Conservation (phyloP, 2,329 filamentous ascomycete genomes). For the Colletotrichum plurivorum region DNA sequence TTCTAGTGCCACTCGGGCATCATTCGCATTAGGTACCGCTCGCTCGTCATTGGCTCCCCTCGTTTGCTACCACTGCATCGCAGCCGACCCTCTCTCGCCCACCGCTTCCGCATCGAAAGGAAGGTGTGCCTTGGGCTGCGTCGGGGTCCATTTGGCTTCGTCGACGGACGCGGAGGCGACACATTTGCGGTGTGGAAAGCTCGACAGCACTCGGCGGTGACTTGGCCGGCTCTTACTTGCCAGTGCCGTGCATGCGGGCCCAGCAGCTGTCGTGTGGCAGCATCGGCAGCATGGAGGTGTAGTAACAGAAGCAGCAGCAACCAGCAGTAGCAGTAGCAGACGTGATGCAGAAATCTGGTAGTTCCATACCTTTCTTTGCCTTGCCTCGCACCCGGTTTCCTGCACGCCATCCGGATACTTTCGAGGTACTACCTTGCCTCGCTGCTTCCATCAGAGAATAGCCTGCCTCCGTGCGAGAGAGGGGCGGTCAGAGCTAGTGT, state of each 20-base stretch:
- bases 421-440: too few relatives aligned
- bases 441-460: constrained; percentile 15
- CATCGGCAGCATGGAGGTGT: too few relatives aligned
- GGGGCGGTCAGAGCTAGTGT: constrained; percentile 39
- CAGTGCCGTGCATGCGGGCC: constrained; percentile 34
- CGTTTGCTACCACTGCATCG: constrained; percentile 3
- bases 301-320: too few relatives aligned
- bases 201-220: constrained; percentile 23
- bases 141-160: constrained; percentile 7
- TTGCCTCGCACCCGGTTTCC: constrained; percentile 12
- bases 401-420: background rate
- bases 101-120: constrained; percentile 22
- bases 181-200: constrained; percentile 36
- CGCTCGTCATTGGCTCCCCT: constrained; percentile 2
- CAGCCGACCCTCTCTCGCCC: background rate
- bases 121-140: background rate
- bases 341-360: too few relatives aligned
- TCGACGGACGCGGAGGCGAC: constrained; percentile 1
- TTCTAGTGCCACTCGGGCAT: constrained; percentile 25
- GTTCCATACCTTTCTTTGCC: background rate
- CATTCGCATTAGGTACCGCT: constrained; percentile 4
- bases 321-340: too few relatives aligned
- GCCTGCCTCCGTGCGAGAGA: constrained; percentile 25
- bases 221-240: constrained; percentile 41
- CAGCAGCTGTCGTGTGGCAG: constrained; percentile 2